A percentile compares a stretch with the other conserved stretches of the same genome.
These are phyloP conservation scores for Boletus smithii DNA, from an alignment of 1,284 basidiomycete species.

Conservation along the genomic window DNA sequence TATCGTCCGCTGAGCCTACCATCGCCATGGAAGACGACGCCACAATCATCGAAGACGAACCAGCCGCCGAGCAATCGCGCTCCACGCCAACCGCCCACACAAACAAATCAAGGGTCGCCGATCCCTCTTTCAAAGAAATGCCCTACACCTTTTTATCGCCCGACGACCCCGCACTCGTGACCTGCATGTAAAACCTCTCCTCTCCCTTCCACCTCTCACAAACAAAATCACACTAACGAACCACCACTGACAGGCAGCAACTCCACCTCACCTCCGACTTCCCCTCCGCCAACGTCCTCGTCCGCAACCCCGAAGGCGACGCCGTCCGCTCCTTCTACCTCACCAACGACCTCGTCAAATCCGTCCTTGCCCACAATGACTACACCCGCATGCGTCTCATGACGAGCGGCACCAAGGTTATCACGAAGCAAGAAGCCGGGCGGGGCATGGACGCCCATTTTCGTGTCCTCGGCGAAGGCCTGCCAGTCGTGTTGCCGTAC, in stretches of 20 bases:
- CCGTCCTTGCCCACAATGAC: slow-evolving; percentile 79
- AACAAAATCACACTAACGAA: background rate
- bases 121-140: slow-evolving; percentile 79
- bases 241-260: slow-evolving; percentile 50
- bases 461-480: slow-evolving; percentile 81
- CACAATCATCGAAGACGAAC: slow-evolving; percentile 18
- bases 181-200: slow-evolving; percentile 54
- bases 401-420: slow-evolving; percentile 86
- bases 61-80: background rate
- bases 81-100: background rate
- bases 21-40: slow-evolving; percentile 7
- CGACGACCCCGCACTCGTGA: slow-evolving; percentile 66
- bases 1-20: slow-evolving; percentile 9
- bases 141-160: slow-evolving; percentile 81
- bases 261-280: slow-evolving; percentile 75
- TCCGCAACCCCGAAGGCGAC: slow-evolving; percentile 83
- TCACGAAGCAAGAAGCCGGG: slow-evolving; percentile 64
- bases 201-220: background rate
- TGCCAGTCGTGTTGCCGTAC: slow-evolving; percentile 81
- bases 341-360: slow-evolving; percentile 81
- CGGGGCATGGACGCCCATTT: slow-evolving; percentile 60
- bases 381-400: slow-evolving; percentile 85
- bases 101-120: slow-evolving; percentile 32
- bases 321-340: slow-evolving; percentile 85
- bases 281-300: slow-evolving; percentile 75